Base-by-base conservation (phyloP, 805 yeast genomes). In the Zygotorulaspora chibaensis region DNA sequence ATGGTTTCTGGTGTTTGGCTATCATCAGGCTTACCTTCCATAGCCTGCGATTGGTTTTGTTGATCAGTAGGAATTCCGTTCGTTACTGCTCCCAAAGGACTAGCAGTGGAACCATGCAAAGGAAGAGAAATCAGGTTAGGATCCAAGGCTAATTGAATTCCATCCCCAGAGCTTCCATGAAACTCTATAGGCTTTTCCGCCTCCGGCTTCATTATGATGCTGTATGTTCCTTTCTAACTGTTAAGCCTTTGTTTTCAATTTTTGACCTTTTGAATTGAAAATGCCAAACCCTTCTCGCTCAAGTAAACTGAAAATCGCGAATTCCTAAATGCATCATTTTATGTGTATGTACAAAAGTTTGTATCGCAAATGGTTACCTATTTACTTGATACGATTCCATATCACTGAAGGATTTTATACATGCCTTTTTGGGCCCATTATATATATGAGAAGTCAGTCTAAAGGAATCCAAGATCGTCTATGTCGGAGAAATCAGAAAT, bases 401-500 rank as follows among this genome's bases (percentile, higher is more conserved):
- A 39, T 33, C 18, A 11, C 16, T 39, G n/a, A 27, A 13, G 4
- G 17, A 29, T 31, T 17, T 29, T 40, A 31, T 40, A 31, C 29
- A 26, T 33, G 13, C 26, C 20, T 16, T 10, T 10, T 9, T 13
- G 36, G 20, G 16, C 36, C 16, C 36, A 33, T 33, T 16, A 33
- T 29, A 29, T 33, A 33, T 33, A 8, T 33, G 36, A 13, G 8
- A 4, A 11, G 13, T 12, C 15, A 11, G 20, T 18, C 40, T 48
- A 59, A 45, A 59, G 49, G 50, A 61, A 61, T 12, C 61, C 65
- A 11, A 61, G 44, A 43, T 60, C 65, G 31, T 64, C 69, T 23
- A 63, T 51, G 38, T 66, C 70, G 16, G 67, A 62, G 31, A 66
- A 56, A 45, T 66, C 69, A 10, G 65, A 58, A 33, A 63, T 38